These are phyloP conservation scores for Kazachstania africana DNA, from an alignment of 805 yeast species.

Conservation along the genomic window DNA sequence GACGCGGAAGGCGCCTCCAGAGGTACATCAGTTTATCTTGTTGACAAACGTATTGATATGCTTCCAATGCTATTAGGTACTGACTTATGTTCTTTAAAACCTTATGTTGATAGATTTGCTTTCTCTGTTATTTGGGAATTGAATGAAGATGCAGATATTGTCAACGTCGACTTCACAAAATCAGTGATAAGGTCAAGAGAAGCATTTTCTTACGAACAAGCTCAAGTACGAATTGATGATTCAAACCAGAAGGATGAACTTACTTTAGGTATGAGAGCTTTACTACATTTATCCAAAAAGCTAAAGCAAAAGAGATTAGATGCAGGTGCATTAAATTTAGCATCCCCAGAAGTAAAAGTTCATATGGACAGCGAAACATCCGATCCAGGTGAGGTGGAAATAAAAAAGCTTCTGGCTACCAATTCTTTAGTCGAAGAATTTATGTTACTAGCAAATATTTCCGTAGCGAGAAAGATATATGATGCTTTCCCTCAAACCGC, in stretches of 20 bases:
- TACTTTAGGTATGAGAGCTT: slow-evolving; percentile 78
- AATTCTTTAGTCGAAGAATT: slow-evolving; percentile 96
- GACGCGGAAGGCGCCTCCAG: slow-evolving; percentile 95
- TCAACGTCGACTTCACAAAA: slow-evolving; percentile 67
- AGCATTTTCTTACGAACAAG: slow-evolving; percentile 89
- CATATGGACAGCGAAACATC: slow-evolving; percentile 95
- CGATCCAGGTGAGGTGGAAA: slow-evolving; percentile 91
- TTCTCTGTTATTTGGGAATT: slow-evolving; percentile 95
- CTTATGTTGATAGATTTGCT: slow-evolving; percentile 91
- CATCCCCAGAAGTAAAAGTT: slow-evolving; percentile 96
- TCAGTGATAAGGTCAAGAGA: slow-evolving; percentile 84
- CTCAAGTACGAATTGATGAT: slow-evolving; percentile 88
- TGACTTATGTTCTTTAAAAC: slow-evolving; percentile 86
- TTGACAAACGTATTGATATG: slow-evolving; percentile 98
- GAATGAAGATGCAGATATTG: slow-evolving; percentile 74
- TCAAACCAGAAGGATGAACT: slow-evolving; percentile 61
- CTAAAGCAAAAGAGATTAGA: slow-evolving; percentile 77
- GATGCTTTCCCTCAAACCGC: slow-evolving; percentile 96
- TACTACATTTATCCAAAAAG: slow-evolving; percentile 68
- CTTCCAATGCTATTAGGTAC: slow-evolving; percentile 91
- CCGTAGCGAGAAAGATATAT: slow-evolving; percentile 87
- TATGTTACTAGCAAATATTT: slow-evolving; percentile 93
- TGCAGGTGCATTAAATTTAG: slow-evolving; percentile 92
- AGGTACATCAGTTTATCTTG: slow-evolving; percentile 94
- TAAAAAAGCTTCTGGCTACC: slow-evolving; percentile 77